Percentiles rank a stretch among this genome's conserved stretches.
These are phyloP conservation scores for Bifiguratus adelaidae DNA, from an alignment of 192 early-diverging fungal genomes.

Conservation along the genomic window DNA sequence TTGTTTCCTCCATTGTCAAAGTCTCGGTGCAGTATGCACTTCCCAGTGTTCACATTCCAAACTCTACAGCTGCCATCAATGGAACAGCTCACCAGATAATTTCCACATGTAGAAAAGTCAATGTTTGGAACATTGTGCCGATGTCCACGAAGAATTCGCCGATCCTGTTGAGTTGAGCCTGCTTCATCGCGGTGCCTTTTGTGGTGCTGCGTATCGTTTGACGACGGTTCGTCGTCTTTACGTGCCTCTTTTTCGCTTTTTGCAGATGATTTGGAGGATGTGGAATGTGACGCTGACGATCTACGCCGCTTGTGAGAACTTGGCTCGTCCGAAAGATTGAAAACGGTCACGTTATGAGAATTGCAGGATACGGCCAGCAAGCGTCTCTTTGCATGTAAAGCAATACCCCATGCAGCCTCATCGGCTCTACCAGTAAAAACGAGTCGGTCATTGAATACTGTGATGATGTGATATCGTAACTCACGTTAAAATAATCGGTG, in stretches of 20 bases:
- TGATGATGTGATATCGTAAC: background rate
- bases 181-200: background rate
- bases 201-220: background rate
- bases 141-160: constrained; percentile 31
- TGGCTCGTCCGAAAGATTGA: constrained; percentile 16
- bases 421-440: constrained; percentile 10
- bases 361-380: constrained; percentile 46
- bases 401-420: constrained; percentile 47
- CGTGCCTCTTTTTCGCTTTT: too few species aligned
- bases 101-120: constrained; percentile 37
- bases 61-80: constrained; percentile 40
- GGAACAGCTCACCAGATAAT: constrained; percentile 39
- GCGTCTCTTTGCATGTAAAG: constrained; percentile 32
- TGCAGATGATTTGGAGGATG: background rate
- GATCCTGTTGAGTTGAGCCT: background rate
- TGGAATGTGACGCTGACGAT: background rate
- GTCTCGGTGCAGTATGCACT: constrained; percentile 13
- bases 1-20: constrained; percentile 14
- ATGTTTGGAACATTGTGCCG: constrained; percentile 50
- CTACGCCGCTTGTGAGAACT: background rate
- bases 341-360: constrained; percentile 27
- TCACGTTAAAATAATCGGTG: constrained; percentile 30
- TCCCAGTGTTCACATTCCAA: constrained; percentile 28
- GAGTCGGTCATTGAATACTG: background rate
- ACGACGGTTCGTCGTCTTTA: too few species aligned